Evolutionary conservation across 345 rosid species (phyloP), one percentile per base, ranked within the genome.

Genomic region (Aegle marmelos): DNA sequence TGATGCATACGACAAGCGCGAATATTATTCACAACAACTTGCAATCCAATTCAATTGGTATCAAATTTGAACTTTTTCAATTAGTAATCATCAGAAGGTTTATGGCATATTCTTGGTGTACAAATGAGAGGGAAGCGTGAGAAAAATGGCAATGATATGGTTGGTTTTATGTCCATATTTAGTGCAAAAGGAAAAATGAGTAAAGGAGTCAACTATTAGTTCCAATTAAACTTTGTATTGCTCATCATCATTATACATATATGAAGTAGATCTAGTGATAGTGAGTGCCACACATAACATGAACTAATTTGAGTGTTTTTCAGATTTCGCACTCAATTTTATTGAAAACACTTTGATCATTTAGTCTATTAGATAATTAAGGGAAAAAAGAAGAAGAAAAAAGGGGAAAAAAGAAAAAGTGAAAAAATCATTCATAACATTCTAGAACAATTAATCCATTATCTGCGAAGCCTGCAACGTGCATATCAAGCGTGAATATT

Each of bases 161-260:
- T 76, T 79, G 75, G 76, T 76, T 65, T 84, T 50, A 78, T 70
- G 88, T 87, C 88, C 81, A 84, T 73, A 64, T 75, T 83, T 59
- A 88, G 88, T 88, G 93, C 76, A 75, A 86, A 80, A 70, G 69
- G 66, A 76, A 76, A 74, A 17, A 1, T 5, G 36, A 39, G 30
- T 62, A 58, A 53, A 27, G 0, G 25, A 62, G 85, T 81, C 85
- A 82, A 82, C 82, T 54, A 69, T 76, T 34, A 33, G 59, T 36
- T 53, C 57, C 57, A 53, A 53, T 53, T 53, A 53, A 53, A 16
- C 72, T 24, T 60, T 16, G 2, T 70, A 36, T 59, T 79, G 57
- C 62, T 73, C 31, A 50, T 76, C 57, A 60, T 79, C 50, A 71
- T 56, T 25, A 33, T 30, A 22, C n/a, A 11, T 1, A 21, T 9